These are phyloP conservation scores for Bassia scoparia DNA, from an alignment of 148 eudicot species.

Conservation along the genomic window DNA sequence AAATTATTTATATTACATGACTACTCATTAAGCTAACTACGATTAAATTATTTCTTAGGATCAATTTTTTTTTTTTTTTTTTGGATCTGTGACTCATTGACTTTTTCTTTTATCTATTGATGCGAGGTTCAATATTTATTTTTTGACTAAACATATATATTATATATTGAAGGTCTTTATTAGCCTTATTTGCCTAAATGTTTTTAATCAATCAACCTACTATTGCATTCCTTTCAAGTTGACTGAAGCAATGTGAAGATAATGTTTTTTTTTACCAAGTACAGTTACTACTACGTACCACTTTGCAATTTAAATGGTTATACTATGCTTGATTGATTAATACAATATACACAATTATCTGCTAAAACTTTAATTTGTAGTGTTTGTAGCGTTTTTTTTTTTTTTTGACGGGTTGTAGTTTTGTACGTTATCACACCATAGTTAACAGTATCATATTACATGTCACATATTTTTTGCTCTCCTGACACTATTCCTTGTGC, in stretches of 20 bases:
- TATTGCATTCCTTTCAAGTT: conserved; percentile 1
- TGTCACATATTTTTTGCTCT: too few species aligned
- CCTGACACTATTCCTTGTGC: too few species aligned
- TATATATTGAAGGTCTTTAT: neutral
- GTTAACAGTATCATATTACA: too few species aligned
- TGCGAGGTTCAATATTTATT: conserved; percentile 12
- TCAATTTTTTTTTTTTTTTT: conserved; percentile 16
- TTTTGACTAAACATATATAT: conserved; percentile 17
- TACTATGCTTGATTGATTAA: neutral
- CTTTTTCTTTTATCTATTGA: conserved; percentile 8
- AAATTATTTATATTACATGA: neutral
- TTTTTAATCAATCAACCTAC: conserved; percentile 13
- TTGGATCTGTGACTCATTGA: conserved; percentile 18
- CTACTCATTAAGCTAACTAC: conserved; percentile 13
- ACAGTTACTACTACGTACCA: conserved; percentile 16
- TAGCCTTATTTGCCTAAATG: conserved; percentile 10
- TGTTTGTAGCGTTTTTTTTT: too few species aligned
- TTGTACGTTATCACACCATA: too few species aligned
- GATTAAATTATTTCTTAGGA: conserved; percentile 11
- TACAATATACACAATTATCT: neutral
- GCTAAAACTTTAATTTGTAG: too few species aligned
- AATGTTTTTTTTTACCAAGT: conserved; percentile 12
- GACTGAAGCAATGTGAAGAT: conserved; percentile 18
- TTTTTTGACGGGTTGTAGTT: too few species aligned
- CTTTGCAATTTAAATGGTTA: conserved; percentile 1